A percentile compares a stretch with the other conserved stretches of the same genome.
phyloP scores from a whole-genome alignment of 306 rosid species.

The Prunus persica region Prunus_persica_NCBIv2 NC_034009.1:26421001-26421500 shows the following conservation, averaged over 20 bases:
- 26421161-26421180: background rate
- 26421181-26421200: background rate
- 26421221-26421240: rapidly evolving
- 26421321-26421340: constrained; percentile 96
- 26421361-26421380: constrained; percentile 73
- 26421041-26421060: background rate
- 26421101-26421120: background rate
- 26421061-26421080: background rate
- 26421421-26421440: background rate
- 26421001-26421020: background rate
- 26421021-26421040: constrained; percentile 3
- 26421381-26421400: constrained; percentile 37
- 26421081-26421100: background rate
- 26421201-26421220: no score
- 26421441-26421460: background rate
- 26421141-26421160: background rate
- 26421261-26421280: background rate
- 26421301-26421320: constrained; percentile 89
- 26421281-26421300: constrained; percentile 56
- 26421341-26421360: constrained; percentile 97
- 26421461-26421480: background rate
- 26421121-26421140: background rate
- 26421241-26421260: no score
- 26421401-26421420: background rate
- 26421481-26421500: background rate